Evolutionary conservation across 345 rosid genomes (phyloP).

Genomic region (Euphorbia peplus): DNA sequence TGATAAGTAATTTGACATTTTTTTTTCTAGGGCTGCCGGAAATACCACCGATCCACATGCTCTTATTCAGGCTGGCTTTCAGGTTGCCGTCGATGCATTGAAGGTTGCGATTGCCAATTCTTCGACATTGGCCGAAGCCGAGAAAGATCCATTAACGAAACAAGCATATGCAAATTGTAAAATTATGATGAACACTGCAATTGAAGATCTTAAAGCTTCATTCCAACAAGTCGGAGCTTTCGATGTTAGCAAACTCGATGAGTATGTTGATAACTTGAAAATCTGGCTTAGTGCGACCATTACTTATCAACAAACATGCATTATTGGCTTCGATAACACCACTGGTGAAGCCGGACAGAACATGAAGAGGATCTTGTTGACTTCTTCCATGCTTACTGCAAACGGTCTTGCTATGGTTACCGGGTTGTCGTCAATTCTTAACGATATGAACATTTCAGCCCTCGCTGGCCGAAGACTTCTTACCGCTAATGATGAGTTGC

Average conservation of each 20-base stretch:
- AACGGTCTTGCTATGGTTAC: conserved; percentile 72
- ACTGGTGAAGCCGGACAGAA: conserved; percentile 37
- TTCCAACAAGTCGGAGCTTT: conserved; percentile 36
- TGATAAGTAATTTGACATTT: no score
- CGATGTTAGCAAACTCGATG: conserved; percentile 30
- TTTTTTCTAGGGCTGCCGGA: conserved; percentile 29
- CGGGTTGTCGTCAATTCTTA: conserved; percentile 34
- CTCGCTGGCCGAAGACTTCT: conserved; percentile 13
- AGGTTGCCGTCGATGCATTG: conserved; percentile 41
- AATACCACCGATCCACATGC: conserved; percentile 52
- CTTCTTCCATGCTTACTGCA: conserved; percentile 50
- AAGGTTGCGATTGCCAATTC: conserved; percentile 39
- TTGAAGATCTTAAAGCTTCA: conserved; percentile 51
- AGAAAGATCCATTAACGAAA: conserved; percentile 44
- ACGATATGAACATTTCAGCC: conserved; percentile 24
- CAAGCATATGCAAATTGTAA: conserved; percentile 55
- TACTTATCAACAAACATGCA: conserved; percentile 70
- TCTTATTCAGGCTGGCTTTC: conserved; percentile 51
- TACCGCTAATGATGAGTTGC: conserved; percentile 24
- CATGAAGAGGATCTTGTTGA: conserved; percentile 40
- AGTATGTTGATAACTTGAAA: conserved; percentile 45
- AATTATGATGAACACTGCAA: conserved; percentile 48
- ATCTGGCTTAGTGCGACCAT: conserved; percentile 75
- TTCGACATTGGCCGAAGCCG: conserved; percentile 33
- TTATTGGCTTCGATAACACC: conserved; percentile 61